Base-by-base conservation (phyloP, 495 filamentous ascomycete species). In the Tirmania nivea region DNA sequence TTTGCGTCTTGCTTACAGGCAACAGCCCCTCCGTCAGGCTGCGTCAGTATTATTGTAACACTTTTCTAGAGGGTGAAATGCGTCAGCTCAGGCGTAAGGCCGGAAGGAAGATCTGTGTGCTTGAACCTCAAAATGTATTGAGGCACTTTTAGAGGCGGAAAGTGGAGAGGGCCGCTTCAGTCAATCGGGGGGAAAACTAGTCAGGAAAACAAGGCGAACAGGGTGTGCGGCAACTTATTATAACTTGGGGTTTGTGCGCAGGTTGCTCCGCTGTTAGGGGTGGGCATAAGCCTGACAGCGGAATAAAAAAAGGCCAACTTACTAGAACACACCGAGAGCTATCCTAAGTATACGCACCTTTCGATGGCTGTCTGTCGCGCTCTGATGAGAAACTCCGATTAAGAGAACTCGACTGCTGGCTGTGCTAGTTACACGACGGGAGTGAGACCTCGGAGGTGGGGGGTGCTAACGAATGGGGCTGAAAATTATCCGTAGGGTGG, bases 251-350 rank as follows among this genome's bases (percentile, higher is more conserved):
- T n/a, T 42, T 10, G 36, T n/a, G 10, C 36, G 36, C 36, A n/a
- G 36, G 36, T 9, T 42, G 9, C n/a, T n/a, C 10, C n/a, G 36
- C 48, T 31, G 19, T 50, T 55, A 53, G 55, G 55, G 55, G 50
- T 53, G 49, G 36, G 53, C 39, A 45, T 14, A 19, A 6, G 39
- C 39, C 17, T 12, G 14, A 19, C 17, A 8, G 1, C 17, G 5
- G 39, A 45, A 45, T 14, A 45, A 19, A 8, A 14, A 45, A 19
- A 45, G 8, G 39, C 14, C 39, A 45, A 19, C 14, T 19, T 19
- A 19, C 14, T 14, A 8, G 39, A 19, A 45, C 2, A 31, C 25
- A 31, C 25, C 25, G 39, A 19, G 8, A 19, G 12, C 39, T 45
- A 8, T 19, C 12, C 39, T 14, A 8, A 19, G 39, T 2, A 45